Conservation (phyloP, 108 stramenopile species). For the Nitzschia sp. region DNA sequence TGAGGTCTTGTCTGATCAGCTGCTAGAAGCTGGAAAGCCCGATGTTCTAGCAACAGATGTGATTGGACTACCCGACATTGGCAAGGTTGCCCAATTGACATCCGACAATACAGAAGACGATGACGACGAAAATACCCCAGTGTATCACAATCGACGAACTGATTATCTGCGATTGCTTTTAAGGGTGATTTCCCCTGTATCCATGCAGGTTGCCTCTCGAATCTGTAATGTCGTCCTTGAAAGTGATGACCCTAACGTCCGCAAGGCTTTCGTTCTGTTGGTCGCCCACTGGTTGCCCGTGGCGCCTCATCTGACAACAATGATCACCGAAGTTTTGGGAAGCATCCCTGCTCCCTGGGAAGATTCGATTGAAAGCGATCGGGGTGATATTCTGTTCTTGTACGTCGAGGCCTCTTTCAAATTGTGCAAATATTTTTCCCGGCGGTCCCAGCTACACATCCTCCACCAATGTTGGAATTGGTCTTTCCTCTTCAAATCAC, state of each 20-base stretch:
- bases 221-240: slow-evolving; percentile 26
- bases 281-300: slow-evolving; percentile 76
- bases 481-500: slow-evolving; percentile 57
- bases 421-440: slow-evolving; percentile 30
- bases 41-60: slow-evolving; percentile 1
- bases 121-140: slow-evolving; percentile 12
- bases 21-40: slow-evolving; percentile 18
- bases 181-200: slow-evolving; percentile 66
- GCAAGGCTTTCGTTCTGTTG: slow-evolving; percentile 36
- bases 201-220: slow-evolving; percentile 68
- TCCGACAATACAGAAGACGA: slow-evolving; percentile 7
- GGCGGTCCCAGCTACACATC: slow-evolving; percentile 35
- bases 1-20: too few species aligned
- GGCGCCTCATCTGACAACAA: slow-evolving; percentile 75
- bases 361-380: neutral
- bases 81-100: slow-evolving; percentile 11
- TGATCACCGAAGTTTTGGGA: slow-evolving; percentile 58
- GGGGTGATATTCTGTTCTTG: slow-evolving; percentile 15
- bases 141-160: slow-evolving; percentile 34
- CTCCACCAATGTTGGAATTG: slow-evolving; percentile 67
- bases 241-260: neutral
- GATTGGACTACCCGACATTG: neutral
- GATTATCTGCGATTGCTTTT: slow-evolving; percentile 73
- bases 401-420: slow-evolving; percentile 40
- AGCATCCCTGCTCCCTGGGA: slow-evolving; percentile 30